These are phyloP conservation scores for Kwoniella sp. DNA, from an alignment of 768 basidiomycete species.

Conservation along the genomic window DNA sequence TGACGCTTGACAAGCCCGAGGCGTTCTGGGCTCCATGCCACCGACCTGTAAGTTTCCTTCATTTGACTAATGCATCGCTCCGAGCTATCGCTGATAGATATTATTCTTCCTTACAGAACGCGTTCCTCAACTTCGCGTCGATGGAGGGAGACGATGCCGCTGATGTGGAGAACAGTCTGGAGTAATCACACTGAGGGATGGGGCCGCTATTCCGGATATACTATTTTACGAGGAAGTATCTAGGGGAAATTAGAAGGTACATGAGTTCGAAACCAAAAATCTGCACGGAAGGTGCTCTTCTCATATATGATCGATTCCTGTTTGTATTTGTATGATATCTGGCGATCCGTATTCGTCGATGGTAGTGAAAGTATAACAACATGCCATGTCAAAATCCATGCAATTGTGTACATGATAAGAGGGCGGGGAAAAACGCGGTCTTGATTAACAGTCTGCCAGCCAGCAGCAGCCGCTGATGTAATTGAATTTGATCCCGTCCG, in stretches of 20 bases:
- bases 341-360: not conserved
- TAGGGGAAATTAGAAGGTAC: not conserved
- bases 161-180: conserved; percentile 93
- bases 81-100: not conserved
- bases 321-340: conserved; percentile 2
- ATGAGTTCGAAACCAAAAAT: not conserved
- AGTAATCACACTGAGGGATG: too few relatives aligned
- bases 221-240: too few relatives aligned
- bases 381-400: not conserved
- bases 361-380: not conserved
- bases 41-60: conserved; percentile 65
- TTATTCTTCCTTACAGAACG: conserved; percentile 50
- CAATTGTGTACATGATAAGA: not conserved
- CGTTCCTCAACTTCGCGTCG: conserved; percentile 93
- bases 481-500: too few relatives aligned
- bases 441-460: too few relatives aligned
- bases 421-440: too few relatives aligned
- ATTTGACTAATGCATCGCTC: not conserved
- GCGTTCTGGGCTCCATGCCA: conserved; percentile 97
- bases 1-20: conserved; percentile 88
- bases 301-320: not conserved
- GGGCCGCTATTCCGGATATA: too few relatives aligned
- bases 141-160: conserved; percentile 90
- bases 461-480: too few relatives aligned
- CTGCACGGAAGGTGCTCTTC: not conserved